These are phyloP conservation scores for Prunus yedoensis DNA, from an alignment of 331 rosid species.

Conservation along the genomic window DNA sequence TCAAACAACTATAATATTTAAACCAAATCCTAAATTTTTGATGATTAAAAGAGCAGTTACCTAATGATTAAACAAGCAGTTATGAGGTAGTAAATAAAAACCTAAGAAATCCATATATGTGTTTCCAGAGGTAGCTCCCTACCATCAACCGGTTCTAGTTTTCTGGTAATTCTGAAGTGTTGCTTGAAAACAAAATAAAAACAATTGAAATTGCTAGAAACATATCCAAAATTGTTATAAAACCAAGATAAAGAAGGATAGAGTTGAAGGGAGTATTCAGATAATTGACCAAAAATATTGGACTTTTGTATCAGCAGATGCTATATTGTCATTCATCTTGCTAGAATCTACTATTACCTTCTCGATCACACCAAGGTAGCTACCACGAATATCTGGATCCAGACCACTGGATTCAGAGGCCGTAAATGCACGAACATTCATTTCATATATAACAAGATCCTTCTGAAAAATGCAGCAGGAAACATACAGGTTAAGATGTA, in stretches of 20 bases:
- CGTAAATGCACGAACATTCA: conserved; percentile 93
- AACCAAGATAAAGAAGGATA: neutral
- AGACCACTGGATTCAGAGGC: conserved; percentile 79
- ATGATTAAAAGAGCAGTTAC: neutral
- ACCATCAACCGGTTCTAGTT: neutral
- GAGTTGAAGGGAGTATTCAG: neutral
- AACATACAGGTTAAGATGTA: conserved; percentile 24
- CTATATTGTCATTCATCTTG: neutral
- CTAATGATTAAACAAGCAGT: no score
- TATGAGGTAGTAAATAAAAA: neutral
- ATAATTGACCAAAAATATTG: neutral
- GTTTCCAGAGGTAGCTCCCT: neutral
- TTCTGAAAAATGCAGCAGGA: conserved; percentile 55
- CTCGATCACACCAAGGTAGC: conserved; percentile 90
- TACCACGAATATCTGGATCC: conserved; percentile 64
- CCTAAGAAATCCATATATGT: neutral
- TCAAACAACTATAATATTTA: neutral
- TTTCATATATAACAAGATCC: conserved; percentile 92
- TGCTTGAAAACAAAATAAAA: neutral
- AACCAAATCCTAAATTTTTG: no score
- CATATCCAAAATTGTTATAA: neutral
- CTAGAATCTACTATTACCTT: conserved; percentile 55
- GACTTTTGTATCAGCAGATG: neutral
- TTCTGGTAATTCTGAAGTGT: no score
- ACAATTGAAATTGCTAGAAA: neutral